Conservation (phyloP, 371 early-diverging fungal genomes). For the Zychaea mexicana region DNA sequence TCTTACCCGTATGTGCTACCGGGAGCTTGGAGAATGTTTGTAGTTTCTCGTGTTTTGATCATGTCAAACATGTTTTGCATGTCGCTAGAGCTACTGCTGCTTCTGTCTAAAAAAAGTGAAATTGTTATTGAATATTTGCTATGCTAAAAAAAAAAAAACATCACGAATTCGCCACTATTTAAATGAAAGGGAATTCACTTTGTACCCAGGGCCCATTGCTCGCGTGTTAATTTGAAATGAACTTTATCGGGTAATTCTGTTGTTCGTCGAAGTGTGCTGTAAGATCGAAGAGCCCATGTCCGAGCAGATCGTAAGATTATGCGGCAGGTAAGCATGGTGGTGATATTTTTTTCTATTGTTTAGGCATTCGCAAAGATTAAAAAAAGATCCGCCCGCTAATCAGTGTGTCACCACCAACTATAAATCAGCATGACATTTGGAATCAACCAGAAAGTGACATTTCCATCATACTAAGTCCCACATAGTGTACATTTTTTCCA, state of each 20-base stretch:
- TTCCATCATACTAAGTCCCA: too few species aligned
- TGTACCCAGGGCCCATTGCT: constrained; percentile 21
- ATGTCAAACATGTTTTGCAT: constrained; percentile 16
- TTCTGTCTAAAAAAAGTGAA: constrained; percentile 9
- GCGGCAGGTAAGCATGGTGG: background rate
- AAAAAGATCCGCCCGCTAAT: too few species aligned
- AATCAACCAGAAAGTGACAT: too few species aligned
- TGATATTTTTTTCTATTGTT: background rate
- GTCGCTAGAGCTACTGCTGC: background rate
- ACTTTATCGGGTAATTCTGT: constrained; percentile 20
- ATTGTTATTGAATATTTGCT: too few species aligned
- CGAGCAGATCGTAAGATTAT: background rate
- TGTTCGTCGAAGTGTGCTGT: constrained; percentile 7
- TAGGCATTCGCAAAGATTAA: too few species aligned
- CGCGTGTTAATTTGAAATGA: constrained; percentile 17
- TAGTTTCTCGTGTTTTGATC: constrained; percentile 27
- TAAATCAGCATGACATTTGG: too few species aligned
- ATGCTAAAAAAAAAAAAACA: too few species aligned
- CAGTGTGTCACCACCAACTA: too few species aligned
- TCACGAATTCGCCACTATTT: too few species aligned
- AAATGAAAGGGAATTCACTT: background rate
- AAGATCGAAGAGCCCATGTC: background rate
- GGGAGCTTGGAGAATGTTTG: constrained; percentile 57
- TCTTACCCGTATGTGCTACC: constrained; percentile 65
- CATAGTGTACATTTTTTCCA: too few species aligned